Evolutionary conservation across 1,284 basidiomycete species (phyloP).

Genomic region (Athelia sp.): DNA sequence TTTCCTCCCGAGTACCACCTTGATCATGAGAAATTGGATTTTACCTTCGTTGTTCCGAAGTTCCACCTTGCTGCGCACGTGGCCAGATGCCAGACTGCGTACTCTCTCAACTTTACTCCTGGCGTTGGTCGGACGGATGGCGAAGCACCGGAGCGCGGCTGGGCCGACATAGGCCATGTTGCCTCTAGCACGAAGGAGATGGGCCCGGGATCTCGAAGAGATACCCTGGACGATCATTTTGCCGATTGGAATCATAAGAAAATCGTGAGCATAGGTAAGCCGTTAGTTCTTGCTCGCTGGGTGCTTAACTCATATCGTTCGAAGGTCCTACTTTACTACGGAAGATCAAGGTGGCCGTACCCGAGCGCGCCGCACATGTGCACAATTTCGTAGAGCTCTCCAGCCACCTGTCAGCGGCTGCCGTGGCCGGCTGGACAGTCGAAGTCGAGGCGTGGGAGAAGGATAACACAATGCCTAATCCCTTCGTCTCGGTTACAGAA

Average conservation of each 20-base stretch:
- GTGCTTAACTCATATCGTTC: no score
- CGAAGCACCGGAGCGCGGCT: slow-evolving; percentile 9
- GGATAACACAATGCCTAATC: slow-evolving; percentile 10
- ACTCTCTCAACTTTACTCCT: slow-evolving; percentile 5
- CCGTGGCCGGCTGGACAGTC: slow-evolving; percentile 7
- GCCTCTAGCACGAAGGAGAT: slow-evolving; percentile 6
- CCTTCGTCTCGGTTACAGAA: slow-evolving; percentile 8
- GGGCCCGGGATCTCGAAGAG: slow-evolving; percentile 4
- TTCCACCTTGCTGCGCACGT: slow-evolving; percentile 9
- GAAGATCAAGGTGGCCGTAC: not conserved
- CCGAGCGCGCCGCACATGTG: not conserved
- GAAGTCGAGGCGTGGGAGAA: slow-evolving; percentile 10
- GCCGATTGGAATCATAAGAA: slow-evolving; percentile 26
- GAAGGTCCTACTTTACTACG: not conserved
- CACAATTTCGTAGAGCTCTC: slow-evolving; percentile 3
- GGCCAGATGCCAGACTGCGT: slow-evolving; percentile 4
- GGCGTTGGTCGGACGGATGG: slow-evolving; percentile 9
- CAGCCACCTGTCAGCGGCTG: slow-evolving; percentile 2
- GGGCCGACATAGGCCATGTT: slow-evolving; percentile 5
- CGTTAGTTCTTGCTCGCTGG: no score
- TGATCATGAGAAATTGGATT: not conserved
- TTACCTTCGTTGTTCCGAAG: slow-evolving; percentile 6
- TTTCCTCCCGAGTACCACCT: not conserved
- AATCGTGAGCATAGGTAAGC: slow-evolving; percentile 7
- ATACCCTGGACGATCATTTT: slow-evolving; percentile 7